A percentile compares a stretch with the other conserved stretches of the same genome.
Conservation (phyloP, 164 flowering plant genomes). For the Vitis rupestris region DNA sequence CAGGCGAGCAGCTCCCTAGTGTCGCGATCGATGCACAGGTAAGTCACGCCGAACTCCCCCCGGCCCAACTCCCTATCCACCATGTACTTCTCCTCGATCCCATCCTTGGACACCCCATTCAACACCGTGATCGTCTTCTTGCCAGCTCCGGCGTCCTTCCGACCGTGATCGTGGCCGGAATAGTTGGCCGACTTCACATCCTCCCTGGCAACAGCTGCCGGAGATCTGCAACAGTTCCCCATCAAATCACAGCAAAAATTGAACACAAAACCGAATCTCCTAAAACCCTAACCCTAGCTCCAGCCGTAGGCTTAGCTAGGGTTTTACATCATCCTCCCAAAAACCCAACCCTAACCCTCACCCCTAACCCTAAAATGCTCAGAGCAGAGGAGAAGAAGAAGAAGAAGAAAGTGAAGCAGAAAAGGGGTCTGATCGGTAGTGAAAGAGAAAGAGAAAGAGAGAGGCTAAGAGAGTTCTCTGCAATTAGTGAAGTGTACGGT, state of each 20-base stretch:
- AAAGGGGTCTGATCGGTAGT: background rate
- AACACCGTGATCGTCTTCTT: conserved; percentile 58
- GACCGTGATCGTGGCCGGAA: conserved; percentile 45
- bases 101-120: conserved; percentile 46
- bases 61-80: conserved; percentile 83
- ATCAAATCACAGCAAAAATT: conserved; percentile 24
- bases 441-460: background rate
- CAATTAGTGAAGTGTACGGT: conserved; percentile 22
- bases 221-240: conserved; percentile 93
- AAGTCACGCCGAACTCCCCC: conserved; percentile 90
- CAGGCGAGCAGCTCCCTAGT: conserved; percentile 72
- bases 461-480: conserved; percentile 1
- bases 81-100: conserved; percentile 71
- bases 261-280: conserved; percentile 1
- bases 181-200: conserved; percentile 59
- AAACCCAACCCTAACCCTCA: conserved; percentile 6
- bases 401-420: background rate
- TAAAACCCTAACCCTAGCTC: conserved; percentile 19
- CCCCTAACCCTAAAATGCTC: background rate
- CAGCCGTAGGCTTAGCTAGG: conserved; percentile 7
- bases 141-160: conserved; percentile 27
- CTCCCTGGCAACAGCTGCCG: conserved; percentile 76
- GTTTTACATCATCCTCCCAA: conserved; percentile 29
- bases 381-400: conserved; percentile 1
- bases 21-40: conserved; percentile 68